Evolutionary conservation across 495 filamentous ascomycete genomes (phyloP).

Genomic region (Aspergillus cavernicola): DNA sequence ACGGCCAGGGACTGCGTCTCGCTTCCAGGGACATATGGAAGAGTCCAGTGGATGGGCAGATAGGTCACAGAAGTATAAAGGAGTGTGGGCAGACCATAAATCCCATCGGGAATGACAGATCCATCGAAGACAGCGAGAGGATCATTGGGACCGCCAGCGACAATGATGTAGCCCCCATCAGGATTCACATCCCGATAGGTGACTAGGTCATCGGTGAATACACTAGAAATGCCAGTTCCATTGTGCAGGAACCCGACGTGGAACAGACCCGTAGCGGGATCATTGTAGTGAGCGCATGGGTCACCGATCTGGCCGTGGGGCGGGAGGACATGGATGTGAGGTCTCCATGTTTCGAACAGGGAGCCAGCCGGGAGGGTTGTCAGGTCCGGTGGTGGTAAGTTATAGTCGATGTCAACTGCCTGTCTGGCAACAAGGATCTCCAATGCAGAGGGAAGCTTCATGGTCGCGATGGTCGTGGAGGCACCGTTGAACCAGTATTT

Average conservation of each 20-base stretch:
- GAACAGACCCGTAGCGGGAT: slow-evolving; percentile 22
- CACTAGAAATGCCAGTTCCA: slow-evolving; percentile 13
- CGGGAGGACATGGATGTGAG: slow-evolving; percentile 18
- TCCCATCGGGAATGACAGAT: slow-evolving; percentile 19
- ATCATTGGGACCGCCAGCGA: slow-evolving; percentile 20
- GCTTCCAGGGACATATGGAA: slow-evolving; percentile 21
- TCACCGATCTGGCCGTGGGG: slow-evolving; percentile 18
- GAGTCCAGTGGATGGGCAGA: slow-evolving; percentile 25
- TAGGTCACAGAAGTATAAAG: slow-evolving; percentile 22
- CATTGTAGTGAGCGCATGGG: slow-evolving; percentile 21
- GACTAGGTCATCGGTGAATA: slow-evolving; percentile 17
- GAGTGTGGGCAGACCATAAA: slow-evolving; percentile 20
- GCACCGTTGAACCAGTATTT: no score
- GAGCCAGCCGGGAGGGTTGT: slow-evolving; percentile 15
- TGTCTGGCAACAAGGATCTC: slow-evolving; percentile 1
- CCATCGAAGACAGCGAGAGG: slow-evolving; percentile 23
- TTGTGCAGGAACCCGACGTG: slow-evolving; percentile 23
- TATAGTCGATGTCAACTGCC: slow-evolving; percentile 5
- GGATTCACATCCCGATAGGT: slow-evolving; percentile 16
- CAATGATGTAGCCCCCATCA: slow-evolving; percentile 14
- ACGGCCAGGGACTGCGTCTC: slow-evolving; percentile 24
- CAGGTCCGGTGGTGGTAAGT: slow-evolving; percentile 17
- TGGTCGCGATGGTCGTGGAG: not conserved
- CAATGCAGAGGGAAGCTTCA: slow-evolving; percentile 8
- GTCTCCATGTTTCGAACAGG: slow-evolving; percentile 22